These are phyloP conservation scores for Pyrenophora tritici-repentis DNA, from an alignment of 2,329 filamentous ascomycete species.

Conservation along the genomic window DNA sequence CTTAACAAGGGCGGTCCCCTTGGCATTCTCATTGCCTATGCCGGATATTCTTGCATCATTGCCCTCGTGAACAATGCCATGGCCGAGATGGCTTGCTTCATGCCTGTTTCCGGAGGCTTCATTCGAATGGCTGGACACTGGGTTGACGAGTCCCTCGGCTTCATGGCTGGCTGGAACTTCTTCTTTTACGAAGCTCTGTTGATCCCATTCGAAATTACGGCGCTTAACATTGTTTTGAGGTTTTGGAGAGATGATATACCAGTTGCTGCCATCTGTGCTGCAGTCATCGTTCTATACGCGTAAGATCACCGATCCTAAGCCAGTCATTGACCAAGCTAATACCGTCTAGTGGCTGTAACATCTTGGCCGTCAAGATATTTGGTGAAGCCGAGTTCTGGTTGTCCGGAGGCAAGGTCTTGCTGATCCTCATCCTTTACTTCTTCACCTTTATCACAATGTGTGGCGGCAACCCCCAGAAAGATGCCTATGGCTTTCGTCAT, in stretches of 20 bases:
- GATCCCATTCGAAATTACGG: conserved; percentile 59
- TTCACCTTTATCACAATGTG: conserved; percentile 56
- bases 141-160: conserved; percentile 68
- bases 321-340: conserved; percentile 14
- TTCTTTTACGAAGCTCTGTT: conserved; percentile 58
- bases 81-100: conserved; percentile 67
- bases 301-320: conserved; percentile 26
- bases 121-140: conserved; percentile 68
- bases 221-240: conserved; percentile 46
- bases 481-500: conserved; percentile 52
- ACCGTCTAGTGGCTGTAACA: conserved; percentile 50
- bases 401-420: conserved; percentile 52
- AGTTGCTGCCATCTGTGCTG: conserved; percentile 48
- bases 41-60: conserved; percentile 60
- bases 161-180: conserved; percentile 60
- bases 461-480: conserved; percentile 52
- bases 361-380: conserved; percentile 53
- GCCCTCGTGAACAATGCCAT: conserved; percentile 68
- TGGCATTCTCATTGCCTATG: conserved; percentile 64
- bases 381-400: conserved; percentile 55
- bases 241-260: conserved; percentile 55
- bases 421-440: conserved; percentile 53
- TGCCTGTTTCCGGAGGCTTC: conserved; percentile 67
- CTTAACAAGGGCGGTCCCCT: conserved; percentile 57
- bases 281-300: conserved; percentile 51